A percentile compares a stretch with the other conserved stretches of the same genome.
These are phyloP conservation scores for Trichoderma aggressivum DNA, from an alignment of 2,329 filamentous ascomycete species.

Conservation along the genomic window DNA sequence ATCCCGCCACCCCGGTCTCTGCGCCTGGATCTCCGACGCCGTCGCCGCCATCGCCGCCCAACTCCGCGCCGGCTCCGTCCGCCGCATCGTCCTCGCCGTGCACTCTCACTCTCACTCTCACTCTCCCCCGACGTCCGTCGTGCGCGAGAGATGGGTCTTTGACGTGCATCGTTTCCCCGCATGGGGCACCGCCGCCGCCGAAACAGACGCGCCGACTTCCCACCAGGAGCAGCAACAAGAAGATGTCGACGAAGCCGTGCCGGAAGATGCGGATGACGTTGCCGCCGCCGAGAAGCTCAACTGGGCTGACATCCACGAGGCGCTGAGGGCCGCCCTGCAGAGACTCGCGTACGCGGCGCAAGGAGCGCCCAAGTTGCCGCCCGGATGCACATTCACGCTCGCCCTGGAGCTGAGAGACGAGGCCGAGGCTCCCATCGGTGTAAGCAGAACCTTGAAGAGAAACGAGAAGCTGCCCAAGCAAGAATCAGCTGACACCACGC, in stretches of 20 bases:
- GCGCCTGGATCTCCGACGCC: slow-evolving; percentile 80
- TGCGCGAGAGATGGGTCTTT: slow-evolving; percentile 62
- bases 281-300: slow-evolving; percentile 35
- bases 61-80: slow-evolving; percentile 55
- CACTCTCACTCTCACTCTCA: too few relatives aligned
- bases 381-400: slow-evolving; percentile 70
- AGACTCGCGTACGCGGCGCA: slow-evolving; percentile 59
- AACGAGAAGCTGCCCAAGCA: background rate
- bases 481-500: background rate
- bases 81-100: slow-evolving; percentile 48
- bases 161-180: slow-evolving; percentile 52
- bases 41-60: slow-evolving; percentile 68
- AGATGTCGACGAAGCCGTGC: slow-evolving; percentile 12
- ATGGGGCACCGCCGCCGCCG: slow-evolving; percentile 4
- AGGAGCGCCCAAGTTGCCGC: slow-evolving; percentile 55
- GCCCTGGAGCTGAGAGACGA: slow-evolving; percentile 68
- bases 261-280: slow-evolving; percentile 31
- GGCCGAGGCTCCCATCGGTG: slow-evolving; percentile 54
- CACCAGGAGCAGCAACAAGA: slow-evolving; percentile 22
- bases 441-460: slow-evolving; percentile 34
- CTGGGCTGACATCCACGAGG: slow-evolving; percentile 65
- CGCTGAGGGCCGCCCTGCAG: slow-evolving; percentile 64
- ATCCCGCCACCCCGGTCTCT: slow-evolving; percentile 80
- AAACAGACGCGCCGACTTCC: background rate
- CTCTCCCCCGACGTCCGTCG: slow-evolving; percentile 33